Evolutionary conservation across 1,139 yeast species (phyloP).

Genomic region (Pichia sp.): DNA sequence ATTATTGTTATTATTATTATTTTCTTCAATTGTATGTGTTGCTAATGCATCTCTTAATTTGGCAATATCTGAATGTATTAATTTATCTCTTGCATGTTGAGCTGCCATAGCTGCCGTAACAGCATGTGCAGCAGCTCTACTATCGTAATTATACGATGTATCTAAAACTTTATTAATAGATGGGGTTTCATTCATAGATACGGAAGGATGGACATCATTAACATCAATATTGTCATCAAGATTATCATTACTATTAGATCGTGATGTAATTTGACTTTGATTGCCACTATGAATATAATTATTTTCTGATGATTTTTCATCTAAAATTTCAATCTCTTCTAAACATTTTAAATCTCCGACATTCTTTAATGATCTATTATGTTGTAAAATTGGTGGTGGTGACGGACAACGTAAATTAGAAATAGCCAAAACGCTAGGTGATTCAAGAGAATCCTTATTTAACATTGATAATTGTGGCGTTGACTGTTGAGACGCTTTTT

Average conservation of each 20-base stretch:
- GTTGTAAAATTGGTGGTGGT: conserved; percentile 60
- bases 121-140: conserved; percentile 32
- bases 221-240: neutral
- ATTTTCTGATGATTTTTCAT: too few species aligned
- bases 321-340: neutral
- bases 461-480: neutral
- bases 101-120: conserved; percentile 33
- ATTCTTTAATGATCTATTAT: conserved; percentile 16
- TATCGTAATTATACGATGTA: conserved; percentile 9
- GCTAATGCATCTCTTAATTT: conserved; percentile 1
- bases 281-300: too few species aligned
- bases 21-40: neutral
- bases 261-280: neutral
- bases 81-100: conserved; percentile 29
- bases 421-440: conserved; percentile 41
- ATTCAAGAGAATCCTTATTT: conserved; percentile 17
- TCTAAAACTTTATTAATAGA: conserved; percentile 9
- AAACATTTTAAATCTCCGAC: neutral
- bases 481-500: neutral
- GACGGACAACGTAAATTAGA: conserved; percentile 59
- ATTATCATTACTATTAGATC: neutral
- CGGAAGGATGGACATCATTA: neutral
- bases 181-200: conserved; percentile 1
- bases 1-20: neutral
- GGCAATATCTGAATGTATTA: conserved; percentile 10